These are phyloP conservation scores for Trichoderma breve DNA, from an alignment of 2,329 filamentous ascomycete genomes.

Conservation along the genomic window DNA sequence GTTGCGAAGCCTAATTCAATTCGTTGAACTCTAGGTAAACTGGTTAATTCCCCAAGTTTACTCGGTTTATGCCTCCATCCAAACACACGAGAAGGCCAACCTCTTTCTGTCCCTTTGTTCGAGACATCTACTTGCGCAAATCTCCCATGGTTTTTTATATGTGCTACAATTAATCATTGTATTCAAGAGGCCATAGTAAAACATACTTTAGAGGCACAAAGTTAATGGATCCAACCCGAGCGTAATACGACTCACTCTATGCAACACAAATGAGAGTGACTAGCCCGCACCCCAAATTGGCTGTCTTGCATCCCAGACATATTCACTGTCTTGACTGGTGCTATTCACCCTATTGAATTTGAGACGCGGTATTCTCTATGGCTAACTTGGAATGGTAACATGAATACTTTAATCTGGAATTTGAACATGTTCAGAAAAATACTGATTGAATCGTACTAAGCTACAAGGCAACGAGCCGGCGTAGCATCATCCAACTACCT, in stretches of 20 bases:
- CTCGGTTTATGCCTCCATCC: neutral
- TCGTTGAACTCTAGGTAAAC: neutral
- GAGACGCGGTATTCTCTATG: neutral
- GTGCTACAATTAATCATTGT: neutral
- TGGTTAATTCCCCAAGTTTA: neutral
- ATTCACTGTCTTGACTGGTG: neutral
- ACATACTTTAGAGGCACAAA: neutral
- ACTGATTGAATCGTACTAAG: neutral
- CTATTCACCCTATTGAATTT: neutral
- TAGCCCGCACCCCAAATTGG: neutral
- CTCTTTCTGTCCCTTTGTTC: neutral
- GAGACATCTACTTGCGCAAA: neutral
- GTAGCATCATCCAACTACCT: neutral
- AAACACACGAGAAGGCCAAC: neutral
- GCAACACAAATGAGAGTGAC: neutral
- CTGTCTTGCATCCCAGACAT: neutral
- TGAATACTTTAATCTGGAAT: neutral
- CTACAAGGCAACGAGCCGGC: neutral
- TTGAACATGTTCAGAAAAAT: neutral
- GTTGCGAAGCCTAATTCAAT: neutral
- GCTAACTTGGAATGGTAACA: neutral
- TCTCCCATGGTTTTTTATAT: neutral
- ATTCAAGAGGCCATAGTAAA: neutral
- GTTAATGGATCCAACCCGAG: neutral
- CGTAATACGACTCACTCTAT: neutral